Base-by-base conservation (phyloP, 2,329 filamentous ascomycete genomes). In the Madurella fahalii region DNA sequence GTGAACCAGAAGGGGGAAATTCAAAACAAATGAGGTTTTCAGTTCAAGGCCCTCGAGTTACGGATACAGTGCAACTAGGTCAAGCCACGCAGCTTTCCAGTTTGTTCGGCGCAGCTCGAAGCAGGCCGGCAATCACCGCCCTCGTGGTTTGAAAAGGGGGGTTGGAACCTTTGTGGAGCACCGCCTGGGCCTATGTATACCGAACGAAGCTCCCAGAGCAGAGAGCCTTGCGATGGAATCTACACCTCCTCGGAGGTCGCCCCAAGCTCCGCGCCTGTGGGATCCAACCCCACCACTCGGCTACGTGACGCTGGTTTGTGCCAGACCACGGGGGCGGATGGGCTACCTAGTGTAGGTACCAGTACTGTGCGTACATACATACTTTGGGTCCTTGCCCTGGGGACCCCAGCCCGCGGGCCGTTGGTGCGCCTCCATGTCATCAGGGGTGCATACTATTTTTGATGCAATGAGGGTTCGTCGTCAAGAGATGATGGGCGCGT, bases 401-500 rank as follows among this genome's bases (percentile, higher is more conserved):
- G 47, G 25, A 34, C 9, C 43, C 43, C 42, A 47, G 37, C 47
- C 37, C 30, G 39, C 25, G 50, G 47, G 32, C 40, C 40, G 12
- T 41, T 40, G 49, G 41, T 11, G 34, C 34, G 34, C 13, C 34
- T 37, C 40, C 25, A 4, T 46, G 5, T 30, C 43, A 37, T 37
- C 34, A 37, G 34, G 25, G 25, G 25, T 25, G 25, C 25, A 25
- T 25, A 7, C 25, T 25, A 25, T 31, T 8, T 8, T 46, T 42
- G 17, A 20, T 40, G 17, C 41, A 4, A 39, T 20, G 18, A 15
- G 34, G 51, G 57, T 47, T 39, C 52, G 37, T 54, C 50, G 58
- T 53, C 54, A 54, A 47, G 55, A 44, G 51, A 47, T 58, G 54
- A 45, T 42, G 46, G 32, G 16, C n/a, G 16, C 15, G 25, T 30